A percentile compares a stretch with the other conserved stretches of the same genome.
Evolutionary conservation across 2,329 filamentous ascomycete genomes (phyloP).

Genomic region (Ophiostoma perfectum): DNA sequence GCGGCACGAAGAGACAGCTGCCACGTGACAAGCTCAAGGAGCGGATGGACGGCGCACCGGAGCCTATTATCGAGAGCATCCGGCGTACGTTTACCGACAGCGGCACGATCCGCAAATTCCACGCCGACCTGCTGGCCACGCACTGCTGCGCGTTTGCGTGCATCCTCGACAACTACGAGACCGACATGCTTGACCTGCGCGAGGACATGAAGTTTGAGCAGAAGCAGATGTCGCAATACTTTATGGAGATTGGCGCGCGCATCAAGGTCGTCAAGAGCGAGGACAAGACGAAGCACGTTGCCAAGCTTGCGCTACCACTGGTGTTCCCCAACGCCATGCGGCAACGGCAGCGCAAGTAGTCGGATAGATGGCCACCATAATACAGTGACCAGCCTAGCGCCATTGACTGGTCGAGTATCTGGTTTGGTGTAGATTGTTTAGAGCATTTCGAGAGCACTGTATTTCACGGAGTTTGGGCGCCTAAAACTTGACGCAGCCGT

Average conservation of each 20-base stretch:
- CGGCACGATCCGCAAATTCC: slow-evolving; percentile 63
- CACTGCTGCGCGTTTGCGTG: slow-evolving; percentile 67
- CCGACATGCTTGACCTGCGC: slow-evolving; percentile 63
- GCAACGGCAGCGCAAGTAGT: slow-evolving; percentile 22
- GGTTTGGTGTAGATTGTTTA: neutral
- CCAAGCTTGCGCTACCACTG: slow-evolving; percentile 69
- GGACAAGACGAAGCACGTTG: slow-evolving; percentile 52
- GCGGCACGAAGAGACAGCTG: slow-evolving; percentile 49
- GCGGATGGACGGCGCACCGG: slow-evolving; percentile 52
- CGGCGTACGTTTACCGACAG: slow-evolving; percentile 62
- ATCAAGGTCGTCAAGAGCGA: slow-evolving; percentile 57
- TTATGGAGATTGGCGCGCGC: slow-evolving; percentile 67
- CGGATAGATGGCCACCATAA: neutral
- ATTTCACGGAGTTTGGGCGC: slow-evolving; percentile 18
- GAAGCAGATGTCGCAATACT: slow-evolving; percentile 66
- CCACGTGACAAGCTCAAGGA: slow-evolving; percentile 57
- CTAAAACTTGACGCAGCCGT: slow-evolving; percentile 10
- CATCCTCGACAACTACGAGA: slow-evolving; percentile 67
- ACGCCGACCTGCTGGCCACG: slow-evolving; percentile 65
- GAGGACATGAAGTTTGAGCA: slow-evolving; percentile 68
- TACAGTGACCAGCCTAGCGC: neutral
- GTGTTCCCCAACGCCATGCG: slow-evolving; percentile 64
- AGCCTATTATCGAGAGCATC: slow-evolving; percentile 60
- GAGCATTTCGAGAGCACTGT: slow-evolving; percentile 10
- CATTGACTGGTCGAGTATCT: too few species aligned